A percentile compares a stretch with the other conserved stretches of the same genome.
phyloP scores from a whole-genome alignment of 257 asterid species.

The Paraleonurus japonicus region DNA sequence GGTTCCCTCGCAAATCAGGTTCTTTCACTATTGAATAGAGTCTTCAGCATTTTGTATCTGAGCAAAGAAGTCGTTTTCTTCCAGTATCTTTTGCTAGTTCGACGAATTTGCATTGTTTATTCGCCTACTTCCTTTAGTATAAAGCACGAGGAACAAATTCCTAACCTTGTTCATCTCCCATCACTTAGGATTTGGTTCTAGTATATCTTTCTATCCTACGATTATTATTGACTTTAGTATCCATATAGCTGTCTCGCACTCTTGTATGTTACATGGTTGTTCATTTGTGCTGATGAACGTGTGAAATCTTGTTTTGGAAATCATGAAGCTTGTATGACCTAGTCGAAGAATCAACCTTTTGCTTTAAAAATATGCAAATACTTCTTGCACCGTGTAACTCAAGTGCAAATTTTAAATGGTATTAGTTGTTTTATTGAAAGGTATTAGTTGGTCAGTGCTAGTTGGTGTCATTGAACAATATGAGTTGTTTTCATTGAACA shows the following conservation, averaged over 20 bases:
- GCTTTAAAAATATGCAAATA: neutral
- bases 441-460: too few relatives aligned
- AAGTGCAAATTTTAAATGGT: too few relatives aligned
- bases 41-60: neutral
- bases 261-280: neutral
- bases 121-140: neutral
- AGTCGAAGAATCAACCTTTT: neutral
- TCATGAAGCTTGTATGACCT: neutral
- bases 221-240: neutral
- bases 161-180: neutral
- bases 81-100: neutral
- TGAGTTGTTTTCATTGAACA: too few relatives aligned
- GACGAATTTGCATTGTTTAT: slow-evolving; percentile 5
- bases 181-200: neutral
- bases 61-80: neutral
- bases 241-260: neutral
- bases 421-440: too few relatives aligned
- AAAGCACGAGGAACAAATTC: neutral
- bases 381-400: neutral
- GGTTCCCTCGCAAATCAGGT: slow-evolving; percentile 98
- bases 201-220: neutral
- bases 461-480: too few relatives aligned
- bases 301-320: neutral
- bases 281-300: neutral
- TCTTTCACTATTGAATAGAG: neutral